Percentiles rank a stretch among this genome's conserved stretches.
These are phyloP conservation scores for Lachancea sp. DNA, from an alignment of 805 yeast genomes.

Conservation along the genomic window DNA sequence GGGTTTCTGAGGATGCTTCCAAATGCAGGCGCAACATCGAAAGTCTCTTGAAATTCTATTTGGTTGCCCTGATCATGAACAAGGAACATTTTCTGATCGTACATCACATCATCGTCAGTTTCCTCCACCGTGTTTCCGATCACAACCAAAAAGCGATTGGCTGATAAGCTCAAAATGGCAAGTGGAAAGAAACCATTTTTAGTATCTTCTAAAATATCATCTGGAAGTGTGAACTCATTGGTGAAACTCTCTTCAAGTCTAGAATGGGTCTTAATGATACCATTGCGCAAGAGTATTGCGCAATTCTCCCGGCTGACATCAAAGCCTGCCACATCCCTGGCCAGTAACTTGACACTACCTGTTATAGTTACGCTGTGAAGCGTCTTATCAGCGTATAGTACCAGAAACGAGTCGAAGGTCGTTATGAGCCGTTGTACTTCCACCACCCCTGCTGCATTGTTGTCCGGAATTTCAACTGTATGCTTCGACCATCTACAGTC, in stretches of 20 bases:
- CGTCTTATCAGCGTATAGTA: neutral
- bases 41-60: conserved; percentile 29
- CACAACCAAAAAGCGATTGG: conserved; percentile 22
- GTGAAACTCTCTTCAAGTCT: neutral
- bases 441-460: neutral
- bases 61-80: conserved; percentile 9
- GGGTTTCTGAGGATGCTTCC: conserved; percentile 44
- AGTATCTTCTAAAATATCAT: conserved; percentile 22
- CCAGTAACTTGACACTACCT: neutral
- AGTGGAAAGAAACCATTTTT: conserved; percentile 30
- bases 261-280: conserved; percentile 3
- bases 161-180: conserved; percentile 19
- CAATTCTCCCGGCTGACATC: conserved; percentile 2
- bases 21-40: conserved; percentile 47
- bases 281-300: conserved; percentile 1
- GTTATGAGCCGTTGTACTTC: neutral
- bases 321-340: conserved; percentile 1
- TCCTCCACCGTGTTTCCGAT: conserved; percentile 27
- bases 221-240: conserved; percentile 23
- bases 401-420: neutral
- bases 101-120: conserved; percentile 21
- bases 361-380: neutral
- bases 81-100: conserved; percentile 27
- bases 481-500: neutral
- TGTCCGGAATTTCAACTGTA: neutral